Conservation (phyloP, 1,284 basidiomycete species). For the Pseudozyma hubeiensis region DNA sequence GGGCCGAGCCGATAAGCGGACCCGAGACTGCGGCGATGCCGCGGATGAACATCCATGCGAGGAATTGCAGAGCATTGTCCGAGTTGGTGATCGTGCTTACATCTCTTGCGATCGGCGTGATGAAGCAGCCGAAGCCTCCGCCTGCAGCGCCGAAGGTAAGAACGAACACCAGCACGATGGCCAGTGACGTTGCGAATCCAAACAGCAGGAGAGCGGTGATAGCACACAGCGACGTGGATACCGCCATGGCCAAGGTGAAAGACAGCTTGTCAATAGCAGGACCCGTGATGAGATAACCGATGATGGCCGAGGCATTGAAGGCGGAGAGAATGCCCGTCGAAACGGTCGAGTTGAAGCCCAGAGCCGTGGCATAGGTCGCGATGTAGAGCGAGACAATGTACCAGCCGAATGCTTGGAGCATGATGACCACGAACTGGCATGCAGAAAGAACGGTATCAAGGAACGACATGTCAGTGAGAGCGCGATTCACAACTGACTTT, state of each 20-base stretch:
- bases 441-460: not conserved
- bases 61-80: constrained; percentile 31
- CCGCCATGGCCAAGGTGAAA: constrained; percentile 42
- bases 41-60: constrained; percentile 43
- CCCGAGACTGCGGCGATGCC: constrained; percentile 48
- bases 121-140: constrained; percentile 38
- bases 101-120: constrained; percentile 37
- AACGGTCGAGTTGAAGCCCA: constrained; percentile 39
- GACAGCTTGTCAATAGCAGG: constrained; percentile 39
- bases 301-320: constrained; percentile 57
- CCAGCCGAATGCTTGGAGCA: constrained; percentile 48
- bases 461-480: no score
- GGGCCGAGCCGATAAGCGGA: constrained; percentile 46
- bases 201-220: constrained; percentile 38
- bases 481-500: not conserved
- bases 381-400: constrained; percentile 57
- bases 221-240: constrained; percentile 29
- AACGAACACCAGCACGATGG: constrained; percentile 47
- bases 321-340: constrained; percentile 53
- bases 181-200: constrained; percentile 49
- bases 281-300: constrained; percentile 52
- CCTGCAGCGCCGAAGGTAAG: constrained; percentile 51
- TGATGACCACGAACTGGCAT: constrained; percentile 20
- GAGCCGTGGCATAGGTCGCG: constrained; percentile 39
- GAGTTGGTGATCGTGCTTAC: constrained; percentile 15